Evolutionary conservation across 1,284 basidiomycete genomes (phyloP).

Genomic region (Trametes versicolor): DNA sequence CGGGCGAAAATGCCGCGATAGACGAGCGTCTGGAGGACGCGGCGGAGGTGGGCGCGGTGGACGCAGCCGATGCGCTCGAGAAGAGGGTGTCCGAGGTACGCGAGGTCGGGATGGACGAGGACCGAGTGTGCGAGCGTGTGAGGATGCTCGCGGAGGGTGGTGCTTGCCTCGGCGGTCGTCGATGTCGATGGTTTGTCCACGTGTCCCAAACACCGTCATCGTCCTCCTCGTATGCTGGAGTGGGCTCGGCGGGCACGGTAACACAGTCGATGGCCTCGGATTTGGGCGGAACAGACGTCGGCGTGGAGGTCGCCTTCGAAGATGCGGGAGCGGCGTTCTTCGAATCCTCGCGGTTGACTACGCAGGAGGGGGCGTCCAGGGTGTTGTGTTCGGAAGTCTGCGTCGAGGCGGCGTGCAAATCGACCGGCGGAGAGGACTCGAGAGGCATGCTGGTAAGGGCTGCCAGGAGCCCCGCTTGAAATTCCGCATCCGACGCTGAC

Average conservation of each 20-base stretch:
- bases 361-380: neutral
- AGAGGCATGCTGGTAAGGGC: neutral
- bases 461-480: neutral
- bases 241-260: neutral
- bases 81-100: slow-evolving; percentile 13
- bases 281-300: neutral
- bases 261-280: neutral
- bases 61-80: neutral
- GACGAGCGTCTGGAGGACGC: slow-evolving; percentile 13
- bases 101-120: slow-evolving; percentile 12
- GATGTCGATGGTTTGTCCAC: slow-evolving; percentile 7
- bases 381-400: too few species aligned
- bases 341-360: neutral
- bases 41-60: slow-evolving; percentile 10
- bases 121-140: slow-evolving; percentile 1
- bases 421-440: neutral
- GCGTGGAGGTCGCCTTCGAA: neutral
- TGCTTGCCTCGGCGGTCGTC: slow-evolving; percentile 4
- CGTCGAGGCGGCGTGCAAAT: neutral
- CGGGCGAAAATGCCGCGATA: neutral
- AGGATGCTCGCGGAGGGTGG: neutral
- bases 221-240: neutral
- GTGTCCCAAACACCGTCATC: slow-evolving; percentile 1
- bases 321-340: neutral
- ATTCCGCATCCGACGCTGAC: neutral